These are phyloP conservation scores for Delonix regia DNA, from an alignment of 306 rosid genomes.

Conservation along the genomic window DNA sequence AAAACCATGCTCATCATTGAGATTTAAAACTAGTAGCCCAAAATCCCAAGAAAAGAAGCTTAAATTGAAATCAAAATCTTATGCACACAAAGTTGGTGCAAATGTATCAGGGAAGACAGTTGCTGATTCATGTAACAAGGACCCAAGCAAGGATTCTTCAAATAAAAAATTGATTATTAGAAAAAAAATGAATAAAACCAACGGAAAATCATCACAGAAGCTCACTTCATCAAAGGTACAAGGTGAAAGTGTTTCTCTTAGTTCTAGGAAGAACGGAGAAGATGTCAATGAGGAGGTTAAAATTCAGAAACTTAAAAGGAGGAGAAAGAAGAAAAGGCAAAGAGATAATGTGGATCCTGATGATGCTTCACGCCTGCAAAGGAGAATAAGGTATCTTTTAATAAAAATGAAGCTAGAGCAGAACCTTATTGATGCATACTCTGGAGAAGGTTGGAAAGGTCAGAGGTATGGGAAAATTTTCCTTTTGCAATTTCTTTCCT, in stretches of 20 bases:
- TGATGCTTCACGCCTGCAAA: constrained; percentile 77
- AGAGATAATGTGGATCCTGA: constrained; percentile 58
- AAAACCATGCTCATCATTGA: constrained; percentile 44
- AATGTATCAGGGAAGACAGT: constrained; percentile 45
- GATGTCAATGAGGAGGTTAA: constrained; percentile 44
- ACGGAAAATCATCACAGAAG: constrained; percentile 51
- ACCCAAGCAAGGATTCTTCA: constrained; percentile 40
- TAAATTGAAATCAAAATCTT: constrained; percentile 50
- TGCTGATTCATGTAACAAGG: constrained; percentile 44
- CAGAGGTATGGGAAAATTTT: constrained; percentile 63
- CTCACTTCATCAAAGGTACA: constrained; percentile 41
- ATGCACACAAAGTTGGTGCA: constrained; percentile 38
- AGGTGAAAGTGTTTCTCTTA: constrained; percentile 39
- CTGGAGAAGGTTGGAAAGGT: constrained; percentile 97
- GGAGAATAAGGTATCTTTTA: constrained; percentile 81
- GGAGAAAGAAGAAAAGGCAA: constrained; percentile 55
- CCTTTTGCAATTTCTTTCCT: neutral
- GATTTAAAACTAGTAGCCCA: constrained; percentile 43
- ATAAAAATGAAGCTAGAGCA: constrained; percentile 88
- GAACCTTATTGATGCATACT: constrained; percentile 93
- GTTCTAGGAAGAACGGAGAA: constrained; percentile 40
- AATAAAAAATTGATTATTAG: constrained; percentile 41
- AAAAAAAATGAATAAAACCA: constrained; percentile 30
- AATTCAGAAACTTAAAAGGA: constrained; percentile 44
- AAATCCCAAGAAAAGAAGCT: constrained; percentile 48